phyloP scores from a whole-genome alignment of 768 basidiomycete species.

The Xerocomus spinulosus region DNA sequence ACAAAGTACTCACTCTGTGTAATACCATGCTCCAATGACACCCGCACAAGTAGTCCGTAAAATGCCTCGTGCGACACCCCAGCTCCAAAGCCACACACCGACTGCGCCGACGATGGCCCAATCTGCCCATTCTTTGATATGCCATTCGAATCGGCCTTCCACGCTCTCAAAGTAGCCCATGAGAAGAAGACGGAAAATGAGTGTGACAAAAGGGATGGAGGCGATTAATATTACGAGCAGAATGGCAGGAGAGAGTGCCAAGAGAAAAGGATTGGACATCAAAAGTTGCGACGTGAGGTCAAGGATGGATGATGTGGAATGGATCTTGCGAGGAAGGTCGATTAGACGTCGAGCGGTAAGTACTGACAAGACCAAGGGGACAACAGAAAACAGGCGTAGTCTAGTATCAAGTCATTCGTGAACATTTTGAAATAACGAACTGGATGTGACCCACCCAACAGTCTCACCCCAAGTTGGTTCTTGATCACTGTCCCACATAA shows the following conservation, averaged over 20 bases:
- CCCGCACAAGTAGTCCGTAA: slow-evolving; percentile 73
- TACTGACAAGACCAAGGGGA: slow-evolving; percentile 67
- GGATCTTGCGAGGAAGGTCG: slow-evolving; percentile 65
- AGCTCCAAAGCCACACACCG: slow-evolving; percentile 65
- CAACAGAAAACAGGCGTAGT: slow-evolving; percentile 64
- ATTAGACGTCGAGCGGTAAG: slow-evolving; percentile 69
- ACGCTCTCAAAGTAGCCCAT: slow-evolving; percentile 53
- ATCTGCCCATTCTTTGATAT: slow-evolving; percentile 62
- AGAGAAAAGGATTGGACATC: slow-evolving; percentile 66
- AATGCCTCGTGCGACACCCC: slow-evolving; percentile 75
- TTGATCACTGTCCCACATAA: slow-evolving; percentile 49
- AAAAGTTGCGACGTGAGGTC: slow-evolving; percentile 66
- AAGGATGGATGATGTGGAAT: slow-evolving; percentile 54
- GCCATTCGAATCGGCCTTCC: slow-evolving; percentile 46
- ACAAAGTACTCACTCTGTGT: slow-evolving; percentile 46
- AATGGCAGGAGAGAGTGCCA: slow-evolving; percentile 69
- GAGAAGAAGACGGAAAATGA: slow-evolving; percentile 73
- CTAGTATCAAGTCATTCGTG: slow-evolving; percentile 11
- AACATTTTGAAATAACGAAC: not conserved
- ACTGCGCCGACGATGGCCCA: slow-evolving; percentile 60
- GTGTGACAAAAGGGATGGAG: slow-evolving; percentile 75
- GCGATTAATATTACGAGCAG: slow-evolving; percentile 62
- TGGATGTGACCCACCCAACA: slow-evolving; percentile 52
- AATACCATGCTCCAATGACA: slow-evolving; percentile 92
- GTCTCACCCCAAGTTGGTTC: slow-evolving; percentile 81